Evolutionary conservation across 1,284 basidiomycete species (phyloP).

Genomic region (Meira nashicola): DNA sequence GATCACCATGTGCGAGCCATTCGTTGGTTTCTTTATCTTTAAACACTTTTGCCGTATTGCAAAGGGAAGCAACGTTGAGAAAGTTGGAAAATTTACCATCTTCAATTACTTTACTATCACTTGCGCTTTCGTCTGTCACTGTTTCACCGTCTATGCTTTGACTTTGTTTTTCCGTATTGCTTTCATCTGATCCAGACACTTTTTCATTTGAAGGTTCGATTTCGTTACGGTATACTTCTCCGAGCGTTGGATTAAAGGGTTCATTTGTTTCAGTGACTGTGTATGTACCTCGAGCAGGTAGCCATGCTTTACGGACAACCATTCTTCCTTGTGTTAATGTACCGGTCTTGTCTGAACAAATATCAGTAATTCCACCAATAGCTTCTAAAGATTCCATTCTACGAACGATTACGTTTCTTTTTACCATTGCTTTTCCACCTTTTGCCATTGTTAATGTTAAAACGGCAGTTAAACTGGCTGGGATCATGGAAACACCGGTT

Average conservation of each 20-base stretch:
- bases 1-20: constrained; percentile 68
- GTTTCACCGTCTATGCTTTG: constrained; percentile 54
- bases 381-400: constrained; percentile 53
- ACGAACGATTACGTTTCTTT: constrained; percentile 59
- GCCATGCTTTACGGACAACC: constrained; percentile 48
- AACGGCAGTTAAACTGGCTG: constrained; percentile 54
- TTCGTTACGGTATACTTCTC: constrained; percentile 53
- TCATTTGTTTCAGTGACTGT: constrained; percentile 47
- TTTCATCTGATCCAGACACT: constrained; percentile 18
- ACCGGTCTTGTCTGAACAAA: constrained; percentile 53
- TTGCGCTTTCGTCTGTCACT: constrained; percentile 38
- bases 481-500: constrained; percentile 60
- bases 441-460: constrained; percentile 56
- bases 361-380: constrained; percentile 49
- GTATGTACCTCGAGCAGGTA: constrained; percentile 43
- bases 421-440: constrained; percentile 60
- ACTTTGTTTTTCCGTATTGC: constrained; percentile 13
- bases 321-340: constrained; percentile 52
- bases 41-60: constrained; percentile 51
- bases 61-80: constrained; percentile 48
- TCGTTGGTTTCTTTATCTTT: constrained; percentile 44
- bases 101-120: constrained; percentile 26
- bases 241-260: constrained; percentile 47
- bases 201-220: constrained; percentile 27
- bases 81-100: constrained; percentile 33